Evolutionary conservation across 805 yeast species (phyloP).

Genomic region (Ogataea populi-albae): DNA sequence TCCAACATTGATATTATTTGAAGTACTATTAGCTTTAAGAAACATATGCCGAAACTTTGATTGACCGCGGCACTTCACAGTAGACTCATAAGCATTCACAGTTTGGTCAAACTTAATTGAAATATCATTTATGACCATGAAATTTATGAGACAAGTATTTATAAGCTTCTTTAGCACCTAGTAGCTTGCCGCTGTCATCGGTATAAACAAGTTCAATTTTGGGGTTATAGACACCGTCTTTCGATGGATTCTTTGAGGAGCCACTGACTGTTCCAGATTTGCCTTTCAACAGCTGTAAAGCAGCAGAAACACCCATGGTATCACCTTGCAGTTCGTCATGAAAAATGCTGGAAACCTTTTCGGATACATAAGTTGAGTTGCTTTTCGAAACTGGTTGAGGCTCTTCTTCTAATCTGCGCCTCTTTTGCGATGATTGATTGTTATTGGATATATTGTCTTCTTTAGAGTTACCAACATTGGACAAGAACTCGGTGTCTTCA

Average conservation of each 20-base stretch:
- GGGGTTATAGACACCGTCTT: conserved; percentile 39
- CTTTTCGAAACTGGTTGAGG: no score
- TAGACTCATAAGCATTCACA: no score
- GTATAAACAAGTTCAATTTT: conserved; percentile 53
- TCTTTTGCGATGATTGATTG: no score
- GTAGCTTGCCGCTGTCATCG: conserved; percentile 59
- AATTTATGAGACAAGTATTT: conserved; percentile 74
- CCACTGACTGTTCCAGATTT: conserved; percentile 2
- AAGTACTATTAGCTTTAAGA: no score
- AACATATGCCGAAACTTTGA: no score
- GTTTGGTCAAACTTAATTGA: no score
- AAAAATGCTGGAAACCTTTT: conserved; percentile 10
- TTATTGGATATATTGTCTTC: conserved; percentile 16
- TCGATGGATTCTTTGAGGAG: conserved; percentile 2
- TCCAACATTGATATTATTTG: no score
- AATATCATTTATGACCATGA: conserved; percentile 55
- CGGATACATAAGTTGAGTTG: conserved; percentile 3
- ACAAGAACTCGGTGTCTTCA: conserved; percentile 37
- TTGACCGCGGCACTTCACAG: no score
- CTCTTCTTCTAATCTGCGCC: no score
- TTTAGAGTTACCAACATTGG: conserved; percentile 20
- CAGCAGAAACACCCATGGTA: conserved; percentile 35
- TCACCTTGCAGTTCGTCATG: conserved; percentile 12
- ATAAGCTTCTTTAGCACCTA: conserved; percentile 69
- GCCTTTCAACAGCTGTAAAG: conserved; percentile 32